Base-by-base conservation (phyloP, 1,284 basidiomycete genomes). In the Testicularia cyperi region DNA sequence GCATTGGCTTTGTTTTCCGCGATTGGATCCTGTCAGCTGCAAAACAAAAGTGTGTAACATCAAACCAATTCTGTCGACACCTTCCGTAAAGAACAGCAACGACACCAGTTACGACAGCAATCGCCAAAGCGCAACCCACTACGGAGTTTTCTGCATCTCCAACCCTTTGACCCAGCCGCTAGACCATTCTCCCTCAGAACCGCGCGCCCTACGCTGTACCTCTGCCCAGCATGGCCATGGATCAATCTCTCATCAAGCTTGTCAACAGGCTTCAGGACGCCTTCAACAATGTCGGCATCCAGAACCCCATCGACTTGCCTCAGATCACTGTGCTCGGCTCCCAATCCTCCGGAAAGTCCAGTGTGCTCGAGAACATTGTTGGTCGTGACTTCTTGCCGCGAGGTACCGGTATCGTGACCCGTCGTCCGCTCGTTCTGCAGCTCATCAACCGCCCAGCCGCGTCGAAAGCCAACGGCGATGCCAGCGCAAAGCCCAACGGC, bases 401-500 rank as follows among this genome's bases (percentile, higher is more conserved):
- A 36, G 89, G 89, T 19, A 84, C 85, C 72, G 92, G 92, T 45
- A 98, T 98, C 65, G 92, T 98, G 30, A 98, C 94, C 16, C 85
- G 94, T 46, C 83, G 94, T 61, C 94, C 94, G 3, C 86, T 98
- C 47, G 86, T 98, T 24, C 85, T 97, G 10, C 94, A 98, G 78
- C 86, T 97, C 71, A 88, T 97, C 60, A 90, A 98, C 79, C 89
- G 72, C 8, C 68, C 70, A 36, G 45, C 64, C 38, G 6, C 66
- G 6, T 32, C 56, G 28, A 57, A 45, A 22, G 16, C 44, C 32
- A 52, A 41, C 41, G 48, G 42, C 20, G 49, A 49, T 10, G 54
- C 41, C n/a, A n/a, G n/a, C n/a, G n/a, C n/a, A n/a, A 57, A 45
- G 24, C 21, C 44, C 32, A 52, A 41, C 41, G 48, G 42, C 20